phyloP scores from a whole-genome alignment of 2,329 filamentous ascomycete species.

The Paecilomyces formosus region DNA sequence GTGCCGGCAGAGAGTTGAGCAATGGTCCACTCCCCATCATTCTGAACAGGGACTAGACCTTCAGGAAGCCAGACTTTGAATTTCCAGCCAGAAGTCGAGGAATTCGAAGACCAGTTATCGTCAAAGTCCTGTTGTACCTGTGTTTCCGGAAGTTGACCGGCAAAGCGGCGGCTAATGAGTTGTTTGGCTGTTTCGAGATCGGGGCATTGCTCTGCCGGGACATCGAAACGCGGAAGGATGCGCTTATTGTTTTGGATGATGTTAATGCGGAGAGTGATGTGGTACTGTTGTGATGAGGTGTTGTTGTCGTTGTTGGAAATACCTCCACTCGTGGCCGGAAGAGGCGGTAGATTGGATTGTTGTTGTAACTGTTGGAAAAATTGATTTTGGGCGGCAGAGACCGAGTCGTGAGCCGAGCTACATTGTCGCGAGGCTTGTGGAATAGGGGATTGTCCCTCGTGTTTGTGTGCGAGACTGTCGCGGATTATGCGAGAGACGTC shows the following conservation, averaged over 20 bases:
- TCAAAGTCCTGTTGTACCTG: conserved; percentile 9
- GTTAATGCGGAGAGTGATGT: conserved; percentile 29
- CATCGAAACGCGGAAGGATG: conserved; percentile 28
- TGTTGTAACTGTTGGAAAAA: conserved; percentile 11
- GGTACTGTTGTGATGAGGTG: conserved; percentile 5
- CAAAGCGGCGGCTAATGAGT: conserved; percentile 22
- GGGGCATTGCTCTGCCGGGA: conserved; percentile 27
- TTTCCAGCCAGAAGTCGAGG: conserved; percentile 18
- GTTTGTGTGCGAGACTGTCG: conserved; percentile 23
- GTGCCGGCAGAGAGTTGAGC: conserved; percentile 34
- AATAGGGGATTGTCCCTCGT: conserved; percentile 5
- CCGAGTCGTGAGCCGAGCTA: not conserved
- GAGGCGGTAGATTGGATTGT: not conserved
- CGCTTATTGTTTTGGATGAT: conserved; percentile 32
- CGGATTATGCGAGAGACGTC: conserved; percentile 36
- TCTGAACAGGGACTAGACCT: conserved; percentile 30
- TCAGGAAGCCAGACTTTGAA: conserved; percentile 36
- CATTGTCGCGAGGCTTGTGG: not conserved
- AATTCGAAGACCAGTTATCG: conserved; percentile 10
- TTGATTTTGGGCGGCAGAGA: conserved; percentile 6
- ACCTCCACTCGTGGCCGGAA: conserved; percentile 1
- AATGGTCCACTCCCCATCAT: conserved; percentile 38
- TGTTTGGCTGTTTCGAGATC: conserved; percentile 25
- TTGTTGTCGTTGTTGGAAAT: conserved; percentile 4
- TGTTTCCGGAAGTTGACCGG: conserved; percentile 19